Evolutionary conservation across 306 rosid species (phyloP).

Genomic region (Lotus japonicus): DNA sequence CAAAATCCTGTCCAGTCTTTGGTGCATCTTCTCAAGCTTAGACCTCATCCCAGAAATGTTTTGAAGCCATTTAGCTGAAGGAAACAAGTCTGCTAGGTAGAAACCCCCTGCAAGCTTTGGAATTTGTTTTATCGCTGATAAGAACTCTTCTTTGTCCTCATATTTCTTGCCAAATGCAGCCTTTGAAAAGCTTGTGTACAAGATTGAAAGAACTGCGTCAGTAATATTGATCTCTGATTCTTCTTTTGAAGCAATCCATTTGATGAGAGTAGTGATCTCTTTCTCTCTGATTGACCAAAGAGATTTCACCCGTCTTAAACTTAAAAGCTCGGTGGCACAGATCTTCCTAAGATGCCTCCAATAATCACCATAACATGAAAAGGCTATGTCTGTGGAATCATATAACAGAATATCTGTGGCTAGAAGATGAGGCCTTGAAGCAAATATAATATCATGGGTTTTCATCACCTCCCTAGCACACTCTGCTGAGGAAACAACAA

Average conservation of each 20-base stretch:
- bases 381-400: neutral
- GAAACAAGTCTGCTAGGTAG: neutral
- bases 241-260: neutral
- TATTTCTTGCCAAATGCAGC: constrained; percentile 9
- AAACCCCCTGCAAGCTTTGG: neutral
- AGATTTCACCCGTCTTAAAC: neutral
- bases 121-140: neutral
- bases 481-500: constrained; percentile 17
- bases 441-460: no score
- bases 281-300: no score
- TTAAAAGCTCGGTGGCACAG: neutral
- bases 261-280: no score
- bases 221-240: no score
- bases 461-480: neutral
- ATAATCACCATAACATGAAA: constrained; percentile 13
- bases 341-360: constrained; percentile 27
- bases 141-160: neutral
- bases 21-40: no score
- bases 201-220: neutral
- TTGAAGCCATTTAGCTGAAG: neutral
- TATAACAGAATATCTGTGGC: neutral
- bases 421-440: neutral
- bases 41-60: neutral
- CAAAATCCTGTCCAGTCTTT: constrained; percentile 10
- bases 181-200: neutral